These are phyloP conservation scores for Pholiota microspora DNA, from an alignment of 768 basidiomycete genomes.

Conservation along the genomic window DNA sequence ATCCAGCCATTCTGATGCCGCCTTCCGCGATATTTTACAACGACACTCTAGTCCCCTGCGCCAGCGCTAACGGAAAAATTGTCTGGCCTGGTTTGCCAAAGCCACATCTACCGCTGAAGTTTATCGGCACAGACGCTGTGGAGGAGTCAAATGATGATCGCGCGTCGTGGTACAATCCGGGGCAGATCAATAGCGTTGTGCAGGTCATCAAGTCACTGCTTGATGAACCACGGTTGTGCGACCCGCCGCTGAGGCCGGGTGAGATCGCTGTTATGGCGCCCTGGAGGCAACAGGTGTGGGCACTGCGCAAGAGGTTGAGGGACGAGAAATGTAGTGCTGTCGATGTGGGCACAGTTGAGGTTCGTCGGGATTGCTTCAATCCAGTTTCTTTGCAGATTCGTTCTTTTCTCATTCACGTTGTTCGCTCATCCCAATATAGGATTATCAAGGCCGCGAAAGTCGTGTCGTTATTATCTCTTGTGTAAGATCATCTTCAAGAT, in stretches of 20 bases:
- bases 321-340: conserved; percentile 39
- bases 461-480: conserved; percentile 51
- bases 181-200: conserved; percentile 41
- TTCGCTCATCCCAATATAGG: conserved; percentile 22
- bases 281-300: conserved; percentile 54
- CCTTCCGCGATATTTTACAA: conserved; percentile 54
- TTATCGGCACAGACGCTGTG: conserved; percentile 37
- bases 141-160: conserved; percentile 51
- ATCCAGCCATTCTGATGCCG: conserved; percentile 53
- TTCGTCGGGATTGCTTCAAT: too few relatives aligned
- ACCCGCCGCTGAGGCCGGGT: conserved; percentile 36
- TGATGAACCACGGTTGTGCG: conserved; percentile 30
- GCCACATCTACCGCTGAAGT: conserved; percentile 39
- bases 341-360: conserved; percentile 53
- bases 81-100: conserved; percentile 40
- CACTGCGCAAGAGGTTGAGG: conserved; percentile 42
- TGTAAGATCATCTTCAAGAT: conserved; percentile 43
- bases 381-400: neutral
- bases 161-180: conserved; percentile 48
- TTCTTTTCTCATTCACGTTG: neutral
- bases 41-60: conserved; percentile 44
- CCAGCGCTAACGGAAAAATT: conserved; percentile 36
- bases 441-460: conserved; percentile 51
- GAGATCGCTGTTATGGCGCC: conserved; percentile 53
- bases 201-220: conserved; percentile 38